Conservation (phyloP, 2,329 filamentous ascomycete genomes). For the Aschersonia sp. region DNA sequence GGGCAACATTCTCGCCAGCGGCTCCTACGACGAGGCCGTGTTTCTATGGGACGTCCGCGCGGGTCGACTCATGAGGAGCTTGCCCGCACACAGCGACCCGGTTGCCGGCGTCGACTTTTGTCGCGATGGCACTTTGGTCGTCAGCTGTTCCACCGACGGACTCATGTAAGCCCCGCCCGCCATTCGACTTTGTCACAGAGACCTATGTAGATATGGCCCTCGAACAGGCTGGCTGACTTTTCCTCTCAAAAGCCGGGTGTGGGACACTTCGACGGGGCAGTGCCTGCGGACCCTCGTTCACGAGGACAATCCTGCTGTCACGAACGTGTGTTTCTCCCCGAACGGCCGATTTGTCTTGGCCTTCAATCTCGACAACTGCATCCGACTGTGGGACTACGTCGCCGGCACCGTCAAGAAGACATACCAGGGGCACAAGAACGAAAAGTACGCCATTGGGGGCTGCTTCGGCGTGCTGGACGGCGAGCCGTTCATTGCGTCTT, state of each 20-base stretch:
- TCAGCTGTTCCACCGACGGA: conserved; percentile 82
- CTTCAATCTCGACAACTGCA: conserved; percentile 77
- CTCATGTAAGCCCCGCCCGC: conserved; percentile 46
- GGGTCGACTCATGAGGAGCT: conserved; percentile 70
- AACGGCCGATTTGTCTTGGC: conserved; percentile 90
- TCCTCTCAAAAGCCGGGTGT: conserved; percentile 49
- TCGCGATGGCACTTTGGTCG: conserved; percentile 79
- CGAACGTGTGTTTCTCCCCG: conserved; percentile 79
- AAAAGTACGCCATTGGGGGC: conserved; percentile 70
- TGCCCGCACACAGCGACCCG: conserved; percentile 90
- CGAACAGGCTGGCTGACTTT: not conserved
- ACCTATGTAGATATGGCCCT: not conserved
- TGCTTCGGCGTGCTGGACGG: conserved; percentile 52
- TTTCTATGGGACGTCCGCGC: conserved; percentile 93
- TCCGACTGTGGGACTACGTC: conserved; percentile 91
- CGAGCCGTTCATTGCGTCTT: conserved; percentile 56
- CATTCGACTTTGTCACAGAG: not conserved
- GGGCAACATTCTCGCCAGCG: conserved; percentile 89
- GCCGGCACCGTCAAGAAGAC: conserved; percentile 88
- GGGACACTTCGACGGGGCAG: conserved; percentile 91
- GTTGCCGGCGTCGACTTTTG: conserved; percentile 91
- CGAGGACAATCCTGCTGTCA: conserved; percentile 86
- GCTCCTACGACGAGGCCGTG: conserved; percentile 92
- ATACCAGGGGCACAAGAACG: conserved; percentile 83
- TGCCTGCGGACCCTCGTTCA: conserved; percentile 90